These are phyloP conservation scores for Aureococcus anophagefferens DNA, from an alignment of 108 stramenopile genomes.

Conservation along the genomic window DNA sequence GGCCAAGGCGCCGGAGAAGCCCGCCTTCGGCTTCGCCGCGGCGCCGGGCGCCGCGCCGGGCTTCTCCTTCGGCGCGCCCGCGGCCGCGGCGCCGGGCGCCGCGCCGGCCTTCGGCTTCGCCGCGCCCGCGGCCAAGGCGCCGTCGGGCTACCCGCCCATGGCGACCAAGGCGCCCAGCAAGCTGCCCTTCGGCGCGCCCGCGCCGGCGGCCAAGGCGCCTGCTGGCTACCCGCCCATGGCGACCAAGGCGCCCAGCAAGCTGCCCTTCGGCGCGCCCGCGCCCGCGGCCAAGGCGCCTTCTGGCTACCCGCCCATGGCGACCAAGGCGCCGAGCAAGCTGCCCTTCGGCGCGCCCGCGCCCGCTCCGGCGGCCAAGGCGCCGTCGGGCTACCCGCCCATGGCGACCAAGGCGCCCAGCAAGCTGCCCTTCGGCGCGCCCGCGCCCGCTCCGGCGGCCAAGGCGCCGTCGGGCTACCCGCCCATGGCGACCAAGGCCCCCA, in stretches of 20 bases:
- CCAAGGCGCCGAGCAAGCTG: background rate
- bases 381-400: background rate
- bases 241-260: background rate
- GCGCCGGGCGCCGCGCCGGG: background rate
- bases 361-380: background rate
- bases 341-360: constrained; percentile 1
- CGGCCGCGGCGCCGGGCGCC: background rate
- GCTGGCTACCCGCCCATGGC: background rate
- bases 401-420: background rate
- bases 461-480: background rate
- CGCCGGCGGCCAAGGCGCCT: background rate
- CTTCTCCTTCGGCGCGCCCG: background rate
- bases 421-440: background rate
- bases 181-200: background rate
- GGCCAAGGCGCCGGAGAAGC: too few species aligned
- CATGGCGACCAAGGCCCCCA: background rate
- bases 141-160: background rate
- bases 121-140: background rate
- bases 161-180: background rate
- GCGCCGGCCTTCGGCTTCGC: background rate
- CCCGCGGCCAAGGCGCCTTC: background rate
- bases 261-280: background rate
- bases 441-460: background rate
- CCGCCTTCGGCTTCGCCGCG: background rate
- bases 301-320: background rate